These are phyloP conservation scores for Nectriaceae sp. DNA, from an alignment of 2,329 filamentous ascomycete genomes.

Conservation along the genomic window DNA sequence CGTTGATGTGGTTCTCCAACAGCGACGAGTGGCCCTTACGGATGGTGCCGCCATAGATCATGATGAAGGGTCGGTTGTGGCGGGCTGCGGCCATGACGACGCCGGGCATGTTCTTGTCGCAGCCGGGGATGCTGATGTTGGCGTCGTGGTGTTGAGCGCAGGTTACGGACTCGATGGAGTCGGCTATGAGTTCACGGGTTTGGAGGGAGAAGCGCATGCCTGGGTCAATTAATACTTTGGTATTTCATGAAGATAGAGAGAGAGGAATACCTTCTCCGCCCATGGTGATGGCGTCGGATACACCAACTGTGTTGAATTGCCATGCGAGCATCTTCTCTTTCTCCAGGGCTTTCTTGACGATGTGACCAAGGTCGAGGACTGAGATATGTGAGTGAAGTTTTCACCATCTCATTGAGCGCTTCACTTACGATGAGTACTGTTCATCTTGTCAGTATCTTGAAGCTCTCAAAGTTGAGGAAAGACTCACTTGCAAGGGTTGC, in stretches of 20 bases:
- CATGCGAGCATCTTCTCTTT: constrained; percentile 88
- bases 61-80: constrained; percentile 88
- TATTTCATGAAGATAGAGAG: background rate
- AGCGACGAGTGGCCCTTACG: constrained; percentile 80
- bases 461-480: background rate
- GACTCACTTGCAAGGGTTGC: constrained; percentile 89
- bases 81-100: constrained; percentile 87
- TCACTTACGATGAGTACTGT: constrained; percentile 45
- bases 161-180: constrained; percentile 91
- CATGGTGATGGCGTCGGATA: constrained; percentile 95
- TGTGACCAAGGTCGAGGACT: constrained; percentile 85
- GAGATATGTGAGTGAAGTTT: constrained; percentile 23
- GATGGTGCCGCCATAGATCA: constrained; percentile 95
- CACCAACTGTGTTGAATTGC: constrained; percentile 90
- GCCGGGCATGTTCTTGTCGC: constrained; percentile 98
- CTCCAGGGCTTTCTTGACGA: constrained; percentile 79
- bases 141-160: constrained; percentile 92
- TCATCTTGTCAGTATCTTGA: constrained; percentile 4
- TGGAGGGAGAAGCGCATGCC: constrained; percentile 95
- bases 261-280: constrained; percentile 71
- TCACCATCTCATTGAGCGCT: background rate
- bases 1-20: constrained; percentile 79
- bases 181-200: constrained; percentile 87
- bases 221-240: too few relatives aligned
- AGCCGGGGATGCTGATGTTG: constrained; percentile 89